phyloP scores from a whole-genome alignment of 2,329 filamentous ascomycete species.

The Fusarium chaquense region DNA sequence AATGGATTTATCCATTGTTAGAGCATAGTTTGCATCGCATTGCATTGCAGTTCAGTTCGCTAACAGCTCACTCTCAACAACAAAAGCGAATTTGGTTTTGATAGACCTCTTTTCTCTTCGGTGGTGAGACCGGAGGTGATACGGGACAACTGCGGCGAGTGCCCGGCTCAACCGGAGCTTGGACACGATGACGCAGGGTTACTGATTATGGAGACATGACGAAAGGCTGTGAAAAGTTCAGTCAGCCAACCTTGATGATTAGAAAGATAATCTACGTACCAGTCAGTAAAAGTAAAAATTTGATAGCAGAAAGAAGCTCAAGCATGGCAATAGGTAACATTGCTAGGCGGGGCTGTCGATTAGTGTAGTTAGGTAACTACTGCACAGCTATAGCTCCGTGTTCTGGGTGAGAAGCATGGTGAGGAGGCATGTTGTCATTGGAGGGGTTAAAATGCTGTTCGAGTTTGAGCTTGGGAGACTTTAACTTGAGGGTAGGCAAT shows the following conservation, averaged over 20 bases:
- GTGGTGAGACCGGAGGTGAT: conserved; percentile 24
- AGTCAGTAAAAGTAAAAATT: conserved; percentile 10
- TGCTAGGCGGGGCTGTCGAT: conserved; percentile 1
- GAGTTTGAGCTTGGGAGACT: conserved; percentile 8
- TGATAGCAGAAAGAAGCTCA: background rate
- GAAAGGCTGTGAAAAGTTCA: conserved; percentile 25
- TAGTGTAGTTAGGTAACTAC: background rate
- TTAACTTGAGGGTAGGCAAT: background rate
- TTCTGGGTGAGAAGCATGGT: conserved; percentile 27
- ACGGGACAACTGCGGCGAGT: conserved; percentile 27
- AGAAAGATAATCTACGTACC: conserved; percentile 22
- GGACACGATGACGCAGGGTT: conserved; percentile 22
- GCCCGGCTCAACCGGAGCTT: conserved; percentile 24
- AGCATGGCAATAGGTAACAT: background rate
- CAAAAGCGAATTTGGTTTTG: background rate
- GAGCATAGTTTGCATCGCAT: background rate
- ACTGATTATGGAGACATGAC: conserved; percentile 43
- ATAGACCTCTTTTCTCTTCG: background rate
- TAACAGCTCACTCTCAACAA: background rate
- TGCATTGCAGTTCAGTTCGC: background rate
- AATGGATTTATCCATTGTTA: background rate
- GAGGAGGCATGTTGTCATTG: conserved; percentile 38
- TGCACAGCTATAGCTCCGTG: conserved; percentile 21
- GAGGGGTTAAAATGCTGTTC: conserved; percentile 31
- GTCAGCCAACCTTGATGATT: conserved; percentile 37